Evolutionary conservation across 2,329 filamentous ascomycete genomes (phyloP), one percentile per base, ranked within the genome.

Genomic region (Verticillium alfalfae): DNA sequence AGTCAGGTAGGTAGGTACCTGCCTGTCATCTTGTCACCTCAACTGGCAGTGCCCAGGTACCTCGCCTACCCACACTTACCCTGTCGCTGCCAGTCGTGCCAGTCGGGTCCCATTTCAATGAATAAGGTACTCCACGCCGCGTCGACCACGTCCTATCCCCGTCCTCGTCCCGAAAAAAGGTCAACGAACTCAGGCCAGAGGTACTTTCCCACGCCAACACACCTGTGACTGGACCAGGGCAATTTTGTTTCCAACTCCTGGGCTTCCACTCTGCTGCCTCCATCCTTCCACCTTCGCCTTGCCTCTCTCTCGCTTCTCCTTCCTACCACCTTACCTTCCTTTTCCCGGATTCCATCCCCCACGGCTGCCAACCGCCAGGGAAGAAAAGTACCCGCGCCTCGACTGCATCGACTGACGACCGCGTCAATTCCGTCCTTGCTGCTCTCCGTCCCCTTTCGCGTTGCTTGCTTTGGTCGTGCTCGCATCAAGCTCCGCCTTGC

Each of bases 401-500:
- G 45, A 52, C 45, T 52, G 45, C 39, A 57, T 56, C 36, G 59
- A 64, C 55, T 38, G 41, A 60, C 60, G 64, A 61, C 57, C 39
- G 34, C 34, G 55, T 63, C 59, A 63, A 60, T 60, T 59, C 41
- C 37, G 52, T 65, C 61, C 63, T 64, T 54, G 59, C 54, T 52
- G 45, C 45, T 52, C 45, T 31, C 45, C 22, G 45, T 52, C 26
- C 54, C 54, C 54, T 56, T 56, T 56, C 54, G 26, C 58, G 45
- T 62, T 60, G 62, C 60, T 56, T 65, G 59, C 58, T 64, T 64
- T 56, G 58, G 64, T 56, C 61, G 57, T 62, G 56, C 61, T 58
- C 62, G 63, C 61, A 49, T 62, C 62, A 64, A 31, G 59, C 60
- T 65, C 55, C 57, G 58, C 58, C 64, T 62, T 60, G 57, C 62